phyloP scores from a whole-genome alignment of 495 filamentous ascomycete genomes.

The Annulohypoxylon bovei region DNA sequence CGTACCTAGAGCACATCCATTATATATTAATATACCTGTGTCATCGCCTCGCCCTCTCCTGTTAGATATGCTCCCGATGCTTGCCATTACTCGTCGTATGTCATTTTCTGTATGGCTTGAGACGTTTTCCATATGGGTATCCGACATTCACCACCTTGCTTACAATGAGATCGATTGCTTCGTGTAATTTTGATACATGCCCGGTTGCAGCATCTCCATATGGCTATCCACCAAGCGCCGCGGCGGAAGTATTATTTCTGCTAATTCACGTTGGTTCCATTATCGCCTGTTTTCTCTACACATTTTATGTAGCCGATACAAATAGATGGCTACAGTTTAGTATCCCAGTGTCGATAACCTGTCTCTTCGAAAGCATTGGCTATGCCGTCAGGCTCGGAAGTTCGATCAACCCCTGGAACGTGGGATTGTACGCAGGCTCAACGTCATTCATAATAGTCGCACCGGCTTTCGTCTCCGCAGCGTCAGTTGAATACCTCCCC shows the following conservation, averaged over 20 bases:
- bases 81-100: constrained; percentile 16
- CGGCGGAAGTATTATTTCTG: constrained; percentile 31
- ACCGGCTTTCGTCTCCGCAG: constrained; percentile 34
- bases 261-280: constrained; percentile 32
- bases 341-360: constrained; percentile 30
- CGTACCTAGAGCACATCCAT: not conserved
- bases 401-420: constrained; percentile 33
- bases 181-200: constrained; percentile 32
- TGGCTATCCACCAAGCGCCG: constrained; percentile 37
- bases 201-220: constrained; percentile 32
- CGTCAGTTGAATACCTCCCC: constrained; percentile 15
- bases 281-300: constrained; percentile 27
- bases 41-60: not conserved
- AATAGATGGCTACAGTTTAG: constrained; percentile 36
- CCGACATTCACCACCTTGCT: not conserved
- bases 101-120: constrained; percentile 2
- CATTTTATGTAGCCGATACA: constrained; percentile 29
- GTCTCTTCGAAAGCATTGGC: constrained; percentile 31
- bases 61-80: not conserved
- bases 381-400: constrained; percentile 32
- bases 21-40: constrained; percentile 12
- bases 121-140: constrained; percentile 6
- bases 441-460: constrained; percentile 35
- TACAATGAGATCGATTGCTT: constrained; percentile 37
- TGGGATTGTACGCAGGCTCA: constrained; percentile 33